Conservation (phyloP, 148 eudicot species). For the Chenopodium album region DNA sequence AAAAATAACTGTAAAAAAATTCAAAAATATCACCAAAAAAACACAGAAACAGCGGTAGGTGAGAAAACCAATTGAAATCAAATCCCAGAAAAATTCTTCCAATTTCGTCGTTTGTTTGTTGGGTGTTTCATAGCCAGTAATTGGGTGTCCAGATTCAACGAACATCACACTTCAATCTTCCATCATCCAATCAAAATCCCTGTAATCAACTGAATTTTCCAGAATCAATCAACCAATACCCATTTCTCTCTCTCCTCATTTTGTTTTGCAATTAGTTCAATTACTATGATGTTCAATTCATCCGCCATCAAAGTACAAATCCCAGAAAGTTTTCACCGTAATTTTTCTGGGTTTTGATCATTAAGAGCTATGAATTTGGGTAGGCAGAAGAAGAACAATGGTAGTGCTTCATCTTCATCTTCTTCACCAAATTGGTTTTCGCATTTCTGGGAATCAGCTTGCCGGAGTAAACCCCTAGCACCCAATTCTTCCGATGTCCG, state of each 20-base stretch:
- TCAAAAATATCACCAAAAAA: too few species aligned
- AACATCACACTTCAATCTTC: background rate
- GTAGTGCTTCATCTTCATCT: slow-evolving; percentile 7
- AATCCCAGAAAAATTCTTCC: too few species aligned
- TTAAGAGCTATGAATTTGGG: slow-evolving; percentile 7
- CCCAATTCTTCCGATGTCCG: slow-evolving; percentile 27
- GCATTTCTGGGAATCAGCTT: slow-evolving; percentile 66
- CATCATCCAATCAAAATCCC: background rate
- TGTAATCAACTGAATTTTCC: background rate
- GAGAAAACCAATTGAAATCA: too few species aligned
- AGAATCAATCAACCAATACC: background rate
- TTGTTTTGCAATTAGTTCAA: background rate
- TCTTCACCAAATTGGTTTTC: slow-evolving; percentile 33
- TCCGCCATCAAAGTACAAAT: background rate
- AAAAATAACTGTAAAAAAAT: too few species aligned
- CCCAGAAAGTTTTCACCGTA: background rate
- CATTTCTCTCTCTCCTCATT: background rate
- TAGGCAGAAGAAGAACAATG: background rate
- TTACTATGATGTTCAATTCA: background rate
- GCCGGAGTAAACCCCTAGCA: slow-evolving; percentile 36
- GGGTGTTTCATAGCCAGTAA: too few species aligned
- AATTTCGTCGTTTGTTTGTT: too few species aligned
- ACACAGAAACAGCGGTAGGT: too few species aligned
- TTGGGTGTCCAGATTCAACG: background rate
- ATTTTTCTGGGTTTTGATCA: background rate